Conservation (phyloP, 345 rosid species). For the Pugionium dolabratum region DNA sequence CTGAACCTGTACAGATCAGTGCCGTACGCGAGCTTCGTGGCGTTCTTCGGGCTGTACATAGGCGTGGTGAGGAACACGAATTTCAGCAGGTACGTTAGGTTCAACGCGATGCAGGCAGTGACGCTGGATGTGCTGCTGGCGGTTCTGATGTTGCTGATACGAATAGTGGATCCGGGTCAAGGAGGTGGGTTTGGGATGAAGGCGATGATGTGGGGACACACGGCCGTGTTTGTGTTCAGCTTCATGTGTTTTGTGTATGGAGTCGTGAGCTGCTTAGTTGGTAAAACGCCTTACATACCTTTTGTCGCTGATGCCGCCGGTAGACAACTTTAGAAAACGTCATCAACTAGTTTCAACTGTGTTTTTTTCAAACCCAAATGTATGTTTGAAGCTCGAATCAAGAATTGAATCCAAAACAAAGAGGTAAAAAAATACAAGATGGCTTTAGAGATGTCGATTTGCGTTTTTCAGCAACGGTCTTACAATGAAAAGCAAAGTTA, state of each 20-base stretch:
- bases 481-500: too few species aligned
- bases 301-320: constrained; percentile 83
- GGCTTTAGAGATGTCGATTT: too few species aligned
- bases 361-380: neutral
- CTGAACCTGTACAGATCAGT: constrained; percentile 70
- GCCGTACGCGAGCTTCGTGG: constrained; percentile 83
- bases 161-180: constrained; percentile 70
- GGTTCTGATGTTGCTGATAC: constrained; percentile 60
- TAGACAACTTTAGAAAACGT: constrained; percentile 53
- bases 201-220: constrained; percentile 75
- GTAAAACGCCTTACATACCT: constrained; percentile 84
- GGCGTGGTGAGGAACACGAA: constrained; percentile 79
- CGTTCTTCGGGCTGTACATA: constrained; percentile 82
- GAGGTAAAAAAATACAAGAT: too few species aligned
- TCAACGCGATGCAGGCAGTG: constrained; percentile 92
- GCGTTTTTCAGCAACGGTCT: too few species aligned
- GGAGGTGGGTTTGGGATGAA: constrained; percentile 56
- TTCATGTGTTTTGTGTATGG: constrained; percentile 73
- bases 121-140: constrained; percentile 83
- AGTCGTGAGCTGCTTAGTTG: constrained; percentile 52
- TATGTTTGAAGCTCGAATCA: neutral
- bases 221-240: constrained; percentile 66
- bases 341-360: neutral
- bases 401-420: too few species aligned
- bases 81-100: constrained; percentile 68